phyloP scores from a whole-genome alignment of 106 monocot species.

The Alisma plantagoaquatica region DNA sequence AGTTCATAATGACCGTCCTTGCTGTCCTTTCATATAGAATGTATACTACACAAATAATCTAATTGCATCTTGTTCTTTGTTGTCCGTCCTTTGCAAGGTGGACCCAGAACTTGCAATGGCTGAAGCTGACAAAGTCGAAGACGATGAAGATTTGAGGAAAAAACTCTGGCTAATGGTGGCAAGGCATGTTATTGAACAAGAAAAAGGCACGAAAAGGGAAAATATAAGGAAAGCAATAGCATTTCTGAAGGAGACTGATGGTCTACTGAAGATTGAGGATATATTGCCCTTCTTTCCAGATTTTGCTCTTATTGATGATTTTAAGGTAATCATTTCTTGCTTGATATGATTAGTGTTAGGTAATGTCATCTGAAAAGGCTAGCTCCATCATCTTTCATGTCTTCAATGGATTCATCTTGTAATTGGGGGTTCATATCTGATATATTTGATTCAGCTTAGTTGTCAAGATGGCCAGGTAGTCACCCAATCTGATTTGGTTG shows the following conservation, averaged over 20 bases:
- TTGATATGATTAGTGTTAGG: too few species aligned
- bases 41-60: too few species aligned
- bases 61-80: too few species aligned
- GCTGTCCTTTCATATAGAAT: too few species aligned
- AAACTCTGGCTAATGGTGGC: slow-evolving; percentile 99
- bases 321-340: slow-evolving; percentile 63
- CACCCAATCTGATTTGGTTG: too few species aligned
- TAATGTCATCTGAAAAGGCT: too few species aligned
- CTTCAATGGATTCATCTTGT: too few species aligned
- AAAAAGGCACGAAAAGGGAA: slow-evolving; percentile 96
- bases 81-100: slow-evolving; percentile 55
- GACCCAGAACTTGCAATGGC: slow-evolving; percentile 98
- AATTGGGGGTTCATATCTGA: too few species aligned
- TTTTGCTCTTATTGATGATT: slow-evolving; percentile 96
- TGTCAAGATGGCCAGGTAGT: too few species aligned
- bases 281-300: slow-evolving; percentile 98
- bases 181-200: slow-evolving; percentile 92
- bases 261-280: slow-evolving; percentile 95
- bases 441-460: too few species aligned
- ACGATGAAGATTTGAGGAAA: slow-evolving; percentile 94
- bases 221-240: slow-evolving; percentile 98
- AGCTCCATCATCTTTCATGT: too few species aligned
- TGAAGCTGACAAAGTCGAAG: slow-evolving; percentile 99
- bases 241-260: slow-evolving; percentile 94
- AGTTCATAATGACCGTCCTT: too few species aligned